A percentile compares a stretch with the other conserved stretches of the same genome.
Evolutionary conservation across 768 basidiomycete species (phyloP).

Genomic region (Suillus fuscotomentosus): DNA sequence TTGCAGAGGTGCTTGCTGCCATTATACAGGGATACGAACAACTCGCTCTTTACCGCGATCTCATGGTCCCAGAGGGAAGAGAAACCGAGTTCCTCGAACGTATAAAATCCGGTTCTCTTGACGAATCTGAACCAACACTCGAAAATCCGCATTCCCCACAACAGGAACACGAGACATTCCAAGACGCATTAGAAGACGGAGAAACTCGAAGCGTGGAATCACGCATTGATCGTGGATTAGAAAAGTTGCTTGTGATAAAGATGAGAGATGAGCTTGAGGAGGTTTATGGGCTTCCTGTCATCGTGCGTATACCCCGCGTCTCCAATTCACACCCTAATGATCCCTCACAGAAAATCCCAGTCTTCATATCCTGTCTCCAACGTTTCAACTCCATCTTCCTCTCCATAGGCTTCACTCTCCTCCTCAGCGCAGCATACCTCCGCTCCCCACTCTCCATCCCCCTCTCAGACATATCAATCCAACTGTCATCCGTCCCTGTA

Average conservation of each 20-base stretch:
- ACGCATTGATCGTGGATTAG: conserved; percentile 65
- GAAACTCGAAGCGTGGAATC: conserved; percentile 19
- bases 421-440: conserved; percentile 59
- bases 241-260: conserved; percentile 60
- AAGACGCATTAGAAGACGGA: conserved; percentile 11
- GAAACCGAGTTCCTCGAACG: conserved; percentile 38
- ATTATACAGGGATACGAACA: conserved; percentile 72
- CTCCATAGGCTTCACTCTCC: conserved; percentile 57
- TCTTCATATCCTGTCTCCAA: conserved; percentile 76
- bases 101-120: conserved; percentile 16
- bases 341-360: conserved; percentile 55
- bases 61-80: conserved; percentile 51
- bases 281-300: conserved; percentile 75
- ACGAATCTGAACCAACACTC: not conserved
- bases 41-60: conserved; percentile 65
- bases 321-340: not conserved
- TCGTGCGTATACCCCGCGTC: conserved; percentile 48
- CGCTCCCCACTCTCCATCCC: conserved; percentile 43
- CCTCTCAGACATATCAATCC: not conserved
- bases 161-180: conserved; percentile 8
- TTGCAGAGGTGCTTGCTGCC: conserved; percentile 63
- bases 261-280: conserved; percentile 75
- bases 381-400: conserved; percentile 72
- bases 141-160: conserved; percentile 8
- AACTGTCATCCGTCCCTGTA: conserved; percentile 10